Percentiles rank a stretch among this genome's conserved stretches.
phyloP scores from a whole-genome alignment of 75 land plant genomes.

The Gnetum montanum region DNA sequence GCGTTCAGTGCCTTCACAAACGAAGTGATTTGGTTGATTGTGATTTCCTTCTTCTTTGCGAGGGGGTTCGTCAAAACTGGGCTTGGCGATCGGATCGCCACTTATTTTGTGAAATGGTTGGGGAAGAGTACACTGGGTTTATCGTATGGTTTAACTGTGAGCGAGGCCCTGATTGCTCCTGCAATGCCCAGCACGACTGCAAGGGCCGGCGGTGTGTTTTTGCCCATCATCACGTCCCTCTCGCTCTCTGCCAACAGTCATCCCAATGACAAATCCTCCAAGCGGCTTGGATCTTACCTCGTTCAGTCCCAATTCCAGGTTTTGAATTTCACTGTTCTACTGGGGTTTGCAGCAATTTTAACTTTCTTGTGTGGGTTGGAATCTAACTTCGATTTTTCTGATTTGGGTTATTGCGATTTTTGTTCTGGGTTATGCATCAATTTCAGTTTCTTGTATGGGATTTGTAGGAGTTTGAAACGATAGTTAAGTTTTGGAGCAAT shows the following conservation, averaged over 20 bases:
- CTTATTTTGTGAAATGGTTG: slow-evolving; percentile 86
- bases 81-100: slow-evolving; percentile 89
- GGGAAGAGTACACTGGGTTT: slow-evolving; percentile 93
- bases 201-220: slow-evolving; percentile 94
- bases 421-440: no score
- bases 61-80: slow-evolving; percentile 99
- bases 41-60: slow-evolving; percentile 98
- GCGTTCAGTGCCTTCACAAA: slow-evolving; percentile 91
- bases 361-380: not conserved
- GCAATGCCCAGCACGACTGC: slow-evolving; percentile 99
- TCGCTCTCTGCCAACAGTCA: slow-evolving; percentile 67
- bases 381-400: no score
- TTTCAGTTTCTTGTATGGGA: no score
- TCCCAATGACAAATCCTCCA: slow-evolving; percentile 60
- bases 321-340: not conserved
- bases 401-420: no score
- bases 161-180: slow-evolving; percentile 91
- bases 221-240: slow-evolving; percentile 91
- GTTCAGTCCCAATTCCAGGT: slow-evolving; percentile 85
- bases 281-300: slow-evolving; percentile 71
- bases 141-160: slow-evolving; percentile 81
- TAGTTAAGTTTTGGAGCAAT: no score
- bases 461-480: no score
- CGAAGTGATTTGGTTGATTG: slow-evolving; percentile 97
- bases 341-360: not conserved